Evolutionary conservation across 2,329 filamentous ascomycete genomes (phyloP).

Genomic region (Corynespora cassiicola): DNA sequence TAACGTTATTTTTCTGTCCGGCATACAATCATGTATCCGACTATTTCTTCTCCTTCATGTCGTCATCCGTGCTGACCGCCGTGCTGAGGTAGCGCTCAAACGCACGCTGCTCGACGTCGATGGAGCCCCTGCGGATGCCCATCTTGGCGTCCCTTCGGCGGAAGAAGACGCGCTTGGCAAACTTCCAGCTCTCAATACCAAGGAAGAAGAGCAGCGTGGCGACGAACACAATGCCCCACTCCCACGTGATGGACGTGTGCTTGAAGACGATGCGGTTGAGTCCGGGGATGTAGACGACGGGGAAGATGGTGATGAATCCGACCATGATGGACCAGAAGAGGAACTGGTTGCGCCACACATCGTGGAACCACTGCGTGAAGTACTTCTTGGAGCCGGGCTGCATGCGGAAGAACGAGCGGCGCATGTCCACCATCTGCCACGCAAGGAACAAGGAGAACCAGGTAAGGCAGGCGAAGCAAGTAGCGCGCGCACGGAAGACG

Average conservation of each 20-base stretch:
- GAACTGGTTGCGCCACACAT: slow-evolving; percentile 76
- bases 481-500: slow-evolving; percentile 65
- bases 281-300: slow-evolving; percentile 67
- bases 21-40: too few species aligned
- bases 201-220: slow-evolving; percentile 68
- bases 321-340: slow-evolving; percentile 53
- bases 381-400: slow-evolving; percentile 66
- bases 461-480: slow-evolving; percentile 75
- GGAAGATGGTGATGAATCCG: slow-evolving; percentile 38
- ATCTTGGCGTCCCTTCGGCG: slow-evolving; percentile 27
- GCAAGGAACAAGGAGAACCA: slow-evolving; percentile 79
- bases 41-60: too few species aligned
- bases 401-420: slow-evolving; percentile 77
- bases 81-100: slow-evolving; percentile 42
- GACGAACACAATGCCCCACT: slow-evolving; percentile 72
- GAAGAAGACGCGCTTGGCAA: slow-evolving; percentile 61
- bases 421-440: slow-evolving; percentile 75
- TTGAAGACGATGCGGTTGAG: slow-evolving; percentile 71
- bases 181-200: slow-evolving; percentile 72
- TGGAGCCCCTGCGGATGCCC: slow-evolving; percentile 30
- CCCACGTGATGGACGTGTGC: slow-evolving; percentile 70
- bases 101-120: slow-evolving; percentile 37
- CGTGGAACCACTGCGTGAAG: slow-evolving; percentile 65
- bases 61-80: slow-evolving; percentile 37
- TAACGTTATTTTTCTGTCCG: too few species aligned